Percentiles rank a stretch among this genome's conserved stretches.
phyloP scores from a whole-genome alignment of 2,329 filamentous ascomycete genomes.

The Fusarium duplospermum region DNA sequence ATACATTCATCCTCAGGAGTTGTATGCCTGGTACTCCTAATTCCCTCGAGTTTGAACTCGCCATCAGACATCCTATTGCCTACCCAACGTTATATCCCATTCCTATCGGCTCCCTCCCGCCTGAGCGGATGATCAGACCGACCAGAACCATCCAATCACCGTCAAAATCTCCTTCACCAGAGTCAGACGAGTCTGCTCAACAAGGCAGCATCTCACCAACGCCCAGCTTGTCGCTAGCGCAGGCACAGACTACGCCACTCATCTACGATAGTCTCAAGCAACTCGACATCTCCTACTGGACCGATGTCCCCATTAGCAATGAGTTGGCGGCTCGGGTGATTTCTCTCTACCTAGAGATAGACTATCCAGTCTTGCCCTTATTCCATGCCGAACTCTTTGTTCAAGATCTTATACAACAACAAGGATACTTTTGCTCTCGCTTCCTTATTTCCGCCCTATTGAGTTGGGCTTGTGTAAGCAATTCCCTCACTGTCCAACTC shows the following conservation, averaged over 20 bases:
- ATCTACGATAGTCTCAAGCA: not conserved
- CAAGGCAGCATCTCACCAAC: not conserved
- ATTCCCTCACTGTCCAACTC: not conserved
- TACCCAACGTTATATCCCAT: slow-evolving; percentile 2
- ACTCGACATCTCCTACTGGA: slow-evolving; percentile 48
- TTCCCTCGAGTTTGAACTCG: slow-evolving; percentile 8
- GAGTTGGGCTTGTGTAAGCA: slow-evolving; percentile 1
- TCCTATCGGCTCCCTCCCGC: not conserved
- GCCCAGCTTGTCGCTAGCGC: not conserved
- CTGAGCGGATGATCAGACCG: slow-evolving; percentile 1
- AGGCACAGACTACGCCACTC: not conserved
- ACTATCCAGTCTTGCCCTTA: slow-evolving; percentile 52
- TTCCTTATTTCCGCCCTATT: slow-evolving; percentile 49
- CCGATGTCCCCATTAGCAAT: slow-evolving; percentile 44
- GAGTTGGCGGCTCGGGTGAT: slow-evolving; percentile 47
- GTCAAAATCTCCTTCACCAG: not conserved
- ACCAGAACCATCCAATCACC: not conserved
- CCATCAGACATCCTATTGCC: slow-evolving; percentile 2
- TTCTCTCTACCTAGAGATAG: slow-evolving; percentile 50
- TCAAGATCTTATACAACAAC: slow-evolving; percentile 43
- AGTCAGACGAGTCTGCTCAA: not conserved
- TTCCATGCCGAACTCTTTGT: slow-evolving; percentile 52
- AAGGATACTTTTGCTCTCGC: slow-evolving; percentile 45
- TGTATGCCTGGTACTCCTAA: not conserved
- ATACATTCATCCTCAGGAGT: not conserved